A percentile compares a stretch with the other conserved stretches of the same genome.
phyloP scores from a whole-genome alignment of 2,329 filamentous ascomycete species.

The Arthrobotrys iridis region DNA sequence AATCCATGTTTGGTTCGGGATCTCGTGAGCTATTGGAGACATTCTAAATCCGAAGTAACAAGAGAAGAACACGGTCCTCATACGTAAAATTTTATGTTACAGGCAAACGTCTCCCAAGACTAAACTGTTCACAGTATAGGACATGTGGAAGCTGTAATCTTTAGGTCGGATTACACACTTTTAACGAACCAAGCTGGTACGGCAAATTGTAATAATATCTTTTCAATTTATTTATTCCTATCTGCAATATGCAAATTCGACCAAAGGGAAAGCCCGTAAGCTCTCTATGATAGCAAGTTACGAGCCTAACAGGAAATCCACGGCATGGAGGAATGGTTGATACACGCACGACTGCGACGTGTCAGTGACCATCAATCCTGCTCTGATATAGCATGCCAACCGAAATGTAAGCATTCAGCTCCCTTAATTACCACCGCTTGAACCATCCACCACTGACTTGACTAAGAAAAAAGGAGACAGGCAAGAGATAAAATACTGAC shows the following conservation, averaged over 20 bases:
- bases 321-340: neutral
- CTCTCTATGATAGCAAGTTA: neutral
- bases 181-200: no score
- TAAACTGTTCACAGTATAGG: no score
- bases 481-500: neutral
- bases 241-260: neutral
- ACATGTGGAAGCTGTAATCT: no score
- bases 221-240: conserved; percentile 12
- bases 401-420: neutral
- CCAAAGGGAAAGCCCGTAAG: neutral
- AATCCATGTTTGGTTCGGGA: neutral
- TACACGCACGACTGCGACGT: neutral
- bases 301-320: no score
- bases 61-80: no score
- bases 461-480: neutral
- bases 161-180: no score
- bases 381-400: neutral
- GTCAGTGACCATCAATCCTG: neutral
- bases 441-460: neutral
- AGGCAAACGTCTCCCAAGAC: no score
- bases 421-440: neutral
- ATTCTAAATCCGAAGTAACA: neutral
- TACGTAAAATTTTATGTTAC: no score
- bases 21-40: neutral
- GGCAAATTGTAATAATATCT: neutral